Base-by-base conservation (phyloP, 2,329 filamentous ascomycete species). In the Cercospora sesami region DNA sequence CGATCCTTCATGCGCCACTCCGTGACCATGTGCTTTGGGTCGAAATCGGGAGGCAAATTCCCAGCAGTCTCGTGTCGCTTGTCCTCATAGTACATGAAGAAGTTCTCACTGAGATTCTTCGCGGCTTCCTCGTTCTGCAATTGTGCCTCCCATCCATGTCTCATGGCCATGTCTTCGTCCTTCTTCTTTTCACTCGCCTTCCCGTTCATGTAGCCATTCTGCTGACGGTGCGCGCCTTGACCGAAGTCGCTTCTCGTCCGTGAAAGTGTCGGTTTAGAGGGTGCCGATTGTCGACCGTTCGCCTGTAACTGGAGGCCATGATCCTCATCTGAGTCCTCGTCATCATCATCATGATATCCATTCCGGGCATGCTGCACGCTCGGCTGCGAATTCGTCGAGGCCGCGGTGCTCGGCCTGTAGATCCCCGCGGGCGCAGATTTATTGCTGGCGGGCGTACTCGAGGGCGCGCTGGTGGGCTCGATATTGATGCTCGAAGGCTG, bases 61-160 rank as follows among this genome's bases (percentile, higher is more conserved):
- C 93, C 95, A 39, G 93, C 94, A 23, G 93, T 95, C 79, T 98
- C 95, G 81, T 99, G 95, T 63, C 94, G 90, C 81, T 98, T 98
- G 80, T 99, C 95, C 71, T 94, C 97, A 80, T 92, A 99, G 81
- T 99, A 99, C 94, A 98, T 98, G 83, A 97, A 98, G 88, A 96
- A 99, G 73, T 93, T 96, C 91, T 97, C 65, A 51, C 72, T 75
- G 71, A 97, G 84, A 72, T 93, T 87, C 66, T 91, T 91, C 23
- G 71, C 72, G 74, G 96, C 91, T 75, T 96, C 94, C 77, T 97
- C 93, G 73, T 93, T 96, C 77, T 93, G 91, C 78, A 96, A 93
- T 79, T 97, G 93, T 73, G 94, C 91, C 77, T 96, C 93, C 83
- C 95, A 97, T 59, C 94, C 94, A 81, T 97, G 94, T 60, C 94